Evolutionary conservation across 2,329 filamentous ascomycete genomes (phyloP).

Genomic region (Clonostachys sp.): DNA sequence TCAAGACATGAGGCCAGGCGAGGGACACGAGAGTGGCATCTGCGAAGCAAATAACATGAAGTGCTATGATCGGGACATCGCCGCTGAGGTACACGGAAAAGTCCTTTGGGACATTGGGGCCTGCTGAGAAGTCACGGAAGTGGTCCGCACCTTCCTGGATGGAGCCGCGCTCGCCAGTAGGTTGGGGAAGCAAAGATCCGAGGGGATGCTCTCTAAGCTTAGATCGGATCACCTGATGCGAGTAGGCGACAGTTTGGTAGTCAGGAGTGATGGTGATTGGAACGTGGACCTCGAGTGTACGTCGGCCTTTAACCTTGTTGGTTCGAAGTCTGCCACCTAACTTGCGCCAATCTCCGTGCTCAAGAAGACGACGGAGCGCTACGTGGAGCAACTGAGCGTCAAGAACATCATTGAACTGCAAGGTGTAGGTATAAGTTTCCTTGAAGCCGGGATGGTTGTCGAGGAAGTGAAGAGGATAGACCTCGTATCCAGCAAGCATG

Average conservation of each 20-base stretch:
- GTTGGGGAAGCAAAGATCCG: too few species aligned
- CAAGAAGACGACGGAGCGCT: slow-evolving; percentile 28
- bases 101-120: too few species aligned
- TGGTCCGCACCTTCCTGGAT: too few species aligned
- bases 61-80: not conserved
- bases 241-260: too few species aligned
- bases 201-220: too few species aligned
- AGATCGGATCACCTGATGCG: too few species aligned
- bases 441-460: slow-evolving; percentile 17
- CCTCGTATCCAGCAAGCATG: slow-evolving; percentile 5
- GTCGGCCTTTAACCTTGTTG: too few species aligned
- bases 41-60: not conserved
- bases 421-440: slow-evolving; percentile 19
- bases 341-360: slow-evolving; percentile 38
- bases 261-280: too few species aligned
- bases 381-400: slow-evolving; percentile 29
- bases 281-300: too few species aligned
- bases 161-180: too few species aligned
- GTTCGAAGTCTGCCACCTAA: slow-evolving; percentile 32
- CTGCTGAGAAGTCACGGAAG: too few species aligned
- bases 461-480: slow-evolving; percentile 23
- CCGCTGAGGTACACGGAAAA: too few species aligned
- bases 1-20: not conserved
- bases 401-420: slow-evolving; percentile 40
- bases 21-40: not conserved